Percentiles rank a stretch among this genome's conserved stretches.
Evolutionary conservation across 257 asterid species (phyloP).

Genomic region (Linderniella brevidens): DNA sequence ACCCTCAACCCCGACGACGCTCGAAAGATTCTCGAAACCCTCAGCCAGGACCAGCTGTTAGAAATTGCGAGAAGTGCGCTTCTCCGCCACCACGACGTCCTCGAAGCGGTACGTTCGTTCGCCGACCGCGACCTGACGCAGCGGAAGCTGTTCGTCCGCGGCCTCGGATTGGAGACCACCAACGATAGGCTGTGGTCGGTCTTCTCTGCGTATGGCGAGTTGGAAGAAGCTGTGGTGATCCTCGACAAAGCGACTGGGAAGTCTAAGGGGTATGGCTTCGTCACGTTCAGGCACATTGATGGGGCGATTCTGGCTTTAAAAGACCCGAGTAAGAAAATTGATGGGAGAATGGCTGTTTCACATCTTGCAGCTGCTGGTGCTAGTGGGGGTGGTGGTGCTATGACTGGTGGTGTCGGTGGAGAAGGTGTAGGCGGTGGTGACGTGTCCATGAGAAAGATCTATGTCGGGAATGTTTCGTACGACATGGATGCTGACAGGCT

Average conservation of each 20-base stretch:
- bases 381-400: conserved; percentile 17
- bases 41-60: conserved; percentile 48
- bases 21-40: conserved; percentile 42
- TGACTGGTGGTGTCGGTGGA: conserved; percentile 17
- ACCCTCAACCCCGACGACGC: conserved; percentile 46
- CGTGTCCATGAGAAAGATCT: conserved; percentile 61
- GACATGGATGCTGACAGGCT: conserved; percentile 67
- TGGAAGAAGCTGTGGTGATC: conserved; percentile 73
- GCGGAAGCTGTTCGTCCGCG: conserved; percentile 78
- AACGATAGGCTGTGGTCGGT: conserved; percentile 47
- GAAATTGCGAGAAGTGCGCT: conserved; percentile 49
- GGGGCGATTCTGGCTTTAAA: conserved; percentile 64
- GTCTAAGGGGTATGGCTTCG: conserved; percentile 64
- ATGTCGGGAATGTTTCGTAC: conserved; percentile 60
- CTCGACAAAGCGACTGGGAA: conserved; percentile 64
- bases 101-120: conserved; percentile 45
- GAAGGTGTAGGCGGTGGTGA: conserved; percentile 24
- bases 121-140: conserved; percentile 47
- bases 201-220: conserved; percentile 49
- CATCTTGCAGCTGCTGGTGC: conserved; percentile 74
- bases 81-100: conserved; percentile 51
- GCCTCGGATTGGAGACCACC: conserved; percentile 86
- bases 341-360: conserved; percentile 69
- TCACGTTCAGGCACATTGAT: conserved; percentile 63
- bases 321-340: conserved; percentile 74